Percentiles rank a stretch among this genome's conserved stretches.
Evolutionary conservation across 2,329 filamentous ascomycete genomes (phyloP).

Genomic region (Eurotiales sp.): DNA sequence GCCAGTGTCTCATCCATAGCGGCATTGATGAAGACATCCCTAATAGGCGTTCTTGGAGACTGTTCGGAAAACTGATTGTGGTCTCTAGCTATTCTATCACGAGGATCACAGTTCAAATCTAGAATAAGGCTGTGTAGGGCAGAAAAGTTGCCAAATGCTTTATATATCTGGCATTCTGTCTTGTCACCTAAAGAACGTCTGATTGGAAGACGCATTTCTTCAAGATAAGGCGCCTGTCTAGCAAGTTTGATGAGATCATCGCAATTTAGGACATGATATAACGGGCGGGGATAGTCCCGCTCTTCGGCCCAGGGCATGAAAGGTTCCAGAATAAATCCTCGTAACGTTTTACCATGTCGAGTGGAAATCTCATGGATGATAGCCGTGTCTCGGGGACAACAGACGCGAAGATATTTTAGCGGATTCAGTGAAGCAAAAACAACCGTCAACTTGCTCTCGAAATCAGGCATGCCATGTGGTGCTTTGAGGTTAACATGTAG

Average conservation of each 20-base stretch:
- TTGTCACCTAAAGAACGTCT: constrained; percentile 12
- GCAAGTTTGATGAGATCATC: constrained; percentile 9
- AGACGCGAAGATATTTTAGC: constrained; percentile 6
- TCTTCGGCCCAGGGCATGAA: neutral
- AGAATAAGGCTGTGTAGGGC: constrained; percentile 13
- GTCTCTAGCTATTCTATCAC: constrained; percentile 1
- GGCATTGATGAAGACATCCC: constrained; percentile 13
- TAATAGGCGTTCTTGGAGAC: neutral
- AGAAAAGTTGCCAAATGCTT: constrained; percentile 13
- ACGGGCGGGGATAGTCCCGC: neutral
- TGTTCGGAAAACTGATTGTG: constrained; percentile 8
- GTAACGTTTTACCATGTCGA: neutral
- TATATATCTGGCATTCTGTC: constrained; percentile 17
- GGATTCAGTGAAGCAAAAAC: neutral
- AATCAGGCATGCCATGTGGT: neutral
- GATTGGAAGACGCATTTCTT: constrained; percentile 14
- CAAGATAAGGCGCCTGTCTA: constrained; percentile 9
- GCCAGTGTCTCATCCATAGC: constrained; percentile 15
- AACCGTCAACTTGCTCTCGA: neutral
- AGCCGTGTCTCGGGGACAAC: constrained; percentile 2
- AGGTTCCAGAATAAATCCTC: neutral
- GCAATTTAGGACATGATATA: neutral
- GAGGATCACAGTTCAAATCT: constrained; percentile 3
- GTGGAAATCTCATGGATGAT: constrained; percentile 1
- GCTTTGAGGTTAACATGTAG: neutral